These are phyloP conservation scores for Verticillium dahliae DNA, from an alignment of 2,329 filamentous ascomycete species.

Conservation along the genomic window DNA sequence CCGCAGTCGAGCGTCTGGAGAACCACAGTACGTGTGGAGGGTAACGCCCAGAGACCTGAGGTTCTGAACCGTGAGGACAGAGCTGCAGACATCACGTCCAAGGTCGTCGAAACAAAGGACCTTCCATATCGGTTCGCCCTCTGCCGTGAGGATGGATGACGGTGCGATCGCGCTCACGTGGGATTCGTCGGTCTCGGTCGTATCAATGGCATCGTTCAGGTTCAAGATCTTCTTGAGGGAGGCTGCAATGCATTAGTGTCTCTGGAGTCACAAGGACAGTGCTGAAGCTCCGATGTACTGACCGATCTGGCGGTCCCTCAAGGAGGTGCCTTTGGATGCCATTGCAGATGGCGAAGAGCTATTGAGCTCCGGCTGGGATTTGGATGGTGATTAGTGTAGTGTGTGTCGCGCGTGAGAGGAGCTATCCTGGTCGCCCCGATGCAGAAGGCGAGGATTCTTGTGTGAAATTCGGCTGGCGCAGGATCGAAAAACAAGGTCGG, in stretches of 20 bases:
- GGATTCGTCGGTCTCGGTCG: slow-evolving; percentile 56
- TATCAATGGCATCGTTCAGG: slow-evolving; percentile 68
- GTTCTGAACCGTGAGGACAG: slow-evolving; percentile 89
- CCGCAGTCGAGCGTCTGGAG: neutral
- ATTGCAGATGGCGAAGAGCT: slow-evolving; percentile 23
- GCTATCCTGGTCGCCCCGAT: neutral
- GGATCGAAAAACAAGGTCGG: neutral
- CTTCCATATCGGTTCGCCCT: slow-evolving; percentile 96
- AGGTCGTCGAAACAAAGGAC: slow-evolving; percentile 90
- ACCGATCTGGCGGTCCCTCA: slow-evolving; percentile 47
- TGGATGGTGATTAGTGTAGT: neutral
- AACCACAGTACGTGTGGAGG: slow-evolving; percentile 69
- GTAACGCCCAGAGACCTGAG: slow-evolving; percentile 91
- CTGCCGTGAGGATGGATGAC: slow-evolving; percentile 72
- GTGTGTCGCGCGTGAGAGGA: neutral
- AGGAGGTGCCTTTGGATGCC: slow-evolving; percentile 37
- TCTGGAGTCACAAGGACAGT: neutral
- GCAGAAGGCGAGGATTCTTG: neutral
- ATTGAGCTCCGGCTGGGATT: slow-evolving; percentile 8
- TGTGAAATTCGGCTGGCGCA: neutral
- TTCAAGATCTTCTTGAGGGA: slow-evolving; percentile 95
- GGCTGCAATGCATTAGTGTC: slow-evolving; percentile 39
- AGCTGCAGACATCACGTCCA: slow-evolving; percentile 93
- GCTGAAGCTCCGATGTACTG: slow-evolving; percentile 4
- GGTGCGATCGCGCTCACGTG: slow-evolving; percentile 54